Conservation (phyloP, 202 grass and related monocot genomes). For the Elaeis oleifera region DNA sequence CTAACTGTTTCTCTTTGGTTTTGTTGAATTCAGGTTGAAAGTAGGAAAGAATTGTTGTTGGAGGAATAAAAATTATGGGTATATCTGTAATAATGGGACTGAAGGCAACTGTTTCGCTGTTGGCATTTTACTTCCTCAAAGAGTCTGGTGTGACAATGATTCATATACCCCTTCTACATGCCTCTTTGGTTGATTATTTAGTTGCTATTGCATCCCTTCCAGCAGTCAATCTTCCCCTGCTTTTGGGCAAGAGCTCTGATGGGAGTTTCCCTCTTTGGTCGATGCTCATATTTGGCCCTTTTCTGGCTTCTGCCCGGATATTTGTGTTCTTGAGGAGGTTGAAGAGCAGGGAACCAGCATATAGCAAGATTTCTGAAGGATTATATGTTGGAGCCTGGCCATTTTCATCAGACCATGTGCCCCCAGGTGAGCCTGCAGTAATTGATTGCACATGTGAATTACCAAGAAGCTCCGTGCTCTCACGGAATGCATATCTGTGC, state of each 20-base stretch:
- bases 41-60: constrained; percentile 5
- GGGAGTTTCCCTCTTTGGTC: constrained; percentile 89
- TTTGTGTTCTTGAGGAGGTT: constrained; percentile 61
- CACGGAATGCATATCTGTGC: constrained; percentile 61
- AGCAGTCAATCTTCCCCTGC: constrained; percentile 59
- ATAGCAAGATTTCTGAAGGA: constrained; percentile 63
- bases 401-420: constrained; percentile 57
- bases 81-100: constrained; percentile 73
- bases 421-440: constrained; percentile 58
- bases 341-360: constrained; percentile 63
- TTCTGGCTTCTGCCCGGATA: constrained; percentile 54
- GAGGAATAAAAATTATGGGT: constrained; percentile 53
- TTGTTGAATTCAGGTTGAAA: constrained; percentile 26
- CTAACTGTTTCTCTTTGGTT: background rate
- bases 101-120: constrained; percentile 44
- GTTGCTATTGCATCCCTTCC: constrained; percentile 75
- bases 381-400: constrained; percentile 91
- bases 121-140: constrained; percentile 37
- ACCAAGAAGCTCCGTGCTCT: constrained; percentile 46
- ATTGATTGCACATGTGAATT: constrained; percentile 96
- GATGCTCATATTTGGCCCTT: constrained; percentile 68
- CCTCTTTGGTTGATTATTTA: constrained; percentile 40
- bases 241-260: constrained; percentile 61
- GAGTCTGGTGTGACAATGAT: constrained; percentile 37
- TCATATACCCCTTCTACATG: constrained; percentile 51